Percentiles rank a stretch among this genome's conserved stretches.
Evolutionary conservation across 2,329 filamentous ascomycete species (phyloP).

Genomic region (Orbilia oligospora): DNA sequence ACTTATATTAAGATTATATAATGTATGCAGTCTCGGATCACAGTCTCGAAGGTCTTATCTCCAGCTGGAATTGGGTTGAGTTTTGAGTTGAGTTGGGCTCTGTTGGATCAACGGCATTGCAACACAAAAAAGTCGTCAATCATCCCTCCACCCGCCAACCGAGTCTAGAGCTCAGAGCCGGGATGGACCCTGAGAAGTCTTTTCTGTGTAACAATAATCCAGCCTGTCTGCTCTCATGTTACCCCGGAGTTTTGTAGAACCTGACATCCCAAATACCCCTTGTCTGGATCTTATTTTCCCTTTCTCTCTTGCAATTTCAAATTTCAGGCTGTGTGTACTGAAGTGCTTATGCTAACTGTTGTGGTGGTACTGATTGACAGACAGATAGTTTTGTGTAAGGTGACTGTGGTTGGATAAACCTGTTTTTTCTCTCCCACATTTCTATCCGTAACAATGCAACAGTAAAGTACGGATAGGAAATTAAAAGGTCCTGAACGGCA

Average conservation of each 20-base stretch:
- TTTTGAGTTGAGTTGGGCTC: neutral
- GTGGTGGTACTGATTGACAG: neutral
- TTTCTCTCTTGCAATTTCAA: neutral
- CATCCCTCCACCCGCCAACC: neutral
- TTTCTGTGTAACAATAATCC: conserved; percentile 23
- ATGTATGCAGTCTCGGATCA: no score
- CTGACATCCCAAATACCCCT: neutral
- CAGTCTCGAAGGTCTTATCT: neutral
- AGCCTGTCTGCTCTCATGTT: neutral
- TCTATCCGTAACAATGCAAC: conserved; percentile 8
- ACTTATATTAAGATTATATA: no score
- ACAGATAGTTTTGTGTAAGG: conserved; percentile 1
- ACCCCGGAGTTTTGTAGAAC: conserved; percentile 10
- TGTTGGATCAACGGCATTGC: conserved; percentile 26
- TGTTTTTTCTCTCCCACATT: neutral
- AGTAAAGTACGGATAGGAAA: neutral
- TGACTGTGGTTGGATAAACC: conserved; percentile 26
- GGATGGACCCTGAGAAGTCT: conserved; percentile 18
- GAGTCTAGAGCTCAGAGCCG: neutral
- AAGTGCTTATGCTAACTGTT: neutral
- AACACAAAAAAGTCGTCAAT: conserved; percentile 15
- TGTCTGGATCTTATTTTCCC: neutral
- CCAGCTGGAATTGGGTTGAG: no score
- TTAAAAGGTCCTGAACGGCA: conserved; percentile 12
- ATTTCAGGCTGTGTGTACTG: neutral